Base-by-base conservation (phyloP, 2,329 filamentous ascomycete genomes). In the Xylariaceae sp. region DNA sequence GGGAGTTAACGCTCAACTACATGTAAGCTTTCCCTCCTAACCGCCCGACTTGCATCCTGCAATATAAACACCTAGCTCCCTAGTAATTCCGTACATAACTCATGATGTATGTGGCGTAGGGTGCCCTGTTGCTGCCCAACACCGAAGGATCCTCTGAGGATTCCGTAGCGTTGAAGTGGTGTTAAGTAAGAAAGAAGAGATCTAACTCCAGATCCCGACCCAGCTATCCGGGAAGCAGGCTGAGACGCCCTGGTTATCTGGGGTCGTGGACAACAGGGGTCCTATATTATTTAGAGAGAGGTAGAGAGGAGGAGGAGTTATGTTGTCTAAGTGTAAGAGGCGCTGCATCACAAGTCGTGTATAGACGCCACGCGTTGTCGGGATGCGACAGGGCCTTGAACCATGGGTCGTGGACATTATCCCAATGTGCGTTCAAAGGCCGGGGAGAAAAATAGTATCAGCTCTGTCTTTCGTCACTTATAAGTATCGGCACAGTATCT, bases 61-160 rank as follows among this genome's bases (percentile, higher is more conserved):
- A 17, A 48, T 48, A 48, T 48, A 48, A n/a, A 7, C 37, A 39
- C 37, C 6, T 39, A 39, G 37, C 9, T 42, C 8, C 9, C 2
- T 42, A 42, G 37, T 8, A 4, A 30, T 8, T 42, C 5, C 9
- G 7, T 42, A 42, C 37, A 5, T 35, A 18, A 18, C 37, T 51
- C 50, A 53, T 55, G n/a, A 37, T 18, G 37, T 57, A 34, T 44
- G 17, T 39, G 51, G 52, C 23, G 53, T 51, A 55, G 45, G 37
- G 51, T 56, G 17, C 55, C 53, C 45, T 45, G 60, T 64, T 64
- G 64, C 61, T 66, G 64, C 64, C 64, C 62, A 63, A 63, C 58
- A 53, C 23, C 23, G 23, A 30, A 30, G 23, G 4, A 30, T 30
- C 23, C 23, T 30, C 23, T 30, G 23, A 30, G 5, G 23, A 30